phyloP scores from a whole-genome alignment of 192 early-diverging fungal species.

The Umbelopsis sp. region DNA sequence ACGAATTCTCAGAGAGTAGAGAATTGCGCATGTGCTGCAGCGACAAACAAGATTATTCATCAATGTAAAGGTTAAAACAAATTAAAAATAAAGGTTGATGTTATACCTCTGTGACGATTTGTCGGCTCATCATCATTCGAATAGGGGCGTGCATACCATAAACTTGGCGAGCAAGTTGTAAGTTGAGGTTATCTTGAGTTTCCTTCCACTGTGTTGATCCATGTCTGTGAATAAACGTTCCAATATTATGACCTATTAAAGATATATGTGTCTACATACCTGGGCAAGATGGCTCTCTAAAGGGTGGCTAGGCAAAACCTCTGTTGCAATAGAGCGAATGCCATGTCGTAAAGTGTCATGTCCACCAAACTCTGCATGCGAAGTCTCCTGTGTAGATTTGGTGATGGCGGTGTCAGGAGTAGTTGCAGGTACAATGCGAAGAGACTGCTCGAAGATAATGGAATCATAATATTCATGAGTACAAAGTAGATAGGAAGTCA shows the following conservation, averaged over 20 bases:
- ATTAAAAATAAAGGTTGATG: neutral
- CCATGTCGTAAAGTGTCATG: slow-evolving; percentile 87
- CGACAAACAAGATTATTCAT: no score
- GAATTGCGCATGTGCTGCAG: slow-evolving; percentile 8
- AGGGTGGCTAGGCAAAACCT: slow-evolving; percentile 72
- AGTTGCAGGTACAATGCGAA: slow-evolving; percentile 29
- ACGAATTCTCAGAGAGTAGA: slow-evolving; percentile 13
- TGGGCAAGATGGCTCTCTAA: slow-evolving; percentile 74
- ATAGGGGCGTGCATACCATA: slow-evolving; percentile 94
- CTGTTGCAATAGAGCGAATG: slow-evolving; percentile 58
- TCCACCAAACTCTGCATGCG: slow-evolving; percentile 68
- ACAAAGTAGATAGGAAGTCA: neutral
- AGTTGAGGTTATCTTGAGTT: slow-evolving; percentile 80
- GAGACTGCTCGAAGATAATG: neutral
- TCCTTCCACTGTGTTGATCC: slow-evolving; percentile 70
- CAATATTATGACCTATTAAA: neutral
- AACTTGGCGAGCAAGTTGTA: slow-evolving; percentile 75
- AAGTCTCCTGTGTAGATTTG: slow-evolving; percentile 39
- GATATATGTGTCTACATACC: slow-evolving; percentile 38
- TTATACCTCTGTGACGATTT: slow-evolving; percentile 58
- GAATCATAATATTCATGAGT: neutral
- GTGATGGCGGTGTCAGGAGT: slow-evolving; percentile 16
- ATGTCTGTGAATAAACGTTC: neutral
- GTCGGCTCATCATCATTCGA: slow-evolving; percentile 89
- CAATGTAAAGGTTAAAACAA: neutral